Base-by-base conservation (phyloP, 495 filamentous ascomycete genomes). In the Aspergillus steynii region DNA sequence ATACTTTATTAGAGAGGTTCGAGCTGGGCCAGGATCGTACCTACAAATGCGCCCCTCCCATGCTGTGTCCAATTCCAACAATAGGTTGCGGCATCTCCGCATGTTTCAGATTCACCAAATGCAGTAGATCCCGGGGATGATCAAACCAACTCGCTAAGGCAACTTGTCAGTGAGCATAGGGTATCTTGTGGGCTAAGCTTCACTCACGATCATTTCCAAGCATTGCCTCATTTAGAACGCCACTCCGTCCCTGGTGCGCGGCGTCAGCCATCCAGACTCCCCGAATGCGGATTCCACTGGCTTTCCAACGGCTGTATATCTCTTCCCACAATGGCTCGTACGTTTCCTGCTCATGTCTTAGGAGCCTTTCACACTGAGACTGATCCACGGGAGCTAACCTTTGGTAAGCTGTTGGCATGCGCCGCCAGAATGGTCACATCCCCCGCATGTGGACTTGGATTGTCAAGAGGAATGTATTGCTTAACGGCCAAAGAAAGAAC, bases 261-360 rank as follows among this genome's bases (percentile, higher is more conserved):
- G 83, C 79, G 71, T 93, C 90, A 58, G 86, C 84, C 52, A 90
- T 89, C 87, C 88, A 92, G 63, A 93, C 88, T 50, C 77, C 71
- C 55, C 85, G 82, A 57, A 92, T 85, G 48, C 74, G 68, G 32
- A 64, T 64, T 48, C 15, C 42, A 46, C 15, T 8, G 15, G 42
- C 42, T 15, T 46, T 15, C 15, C 8, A 8, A 46, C 15, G 15
- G 15, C 42, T 8, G 8, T 84, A 72, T 0, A 93, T 70, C 53
- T 90, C 86, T 32, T 86, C 86, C 82, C 87, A 92, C 10, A 91
- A 76, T 1, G 90, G 86, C 67, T 92, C 90, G 71, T 91, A 93
- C 5, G 91, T 74, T 71, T 88, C 90, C 83, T 88, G 55, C 15
- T 15, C 8, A 46, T 15, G 8, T 46, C 8, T 8, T 46, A 8